Evolutionary conservation across 768 basidiomycete species (phyloP).

Genomic region (Neoboletus brunneissimus): DNA sequence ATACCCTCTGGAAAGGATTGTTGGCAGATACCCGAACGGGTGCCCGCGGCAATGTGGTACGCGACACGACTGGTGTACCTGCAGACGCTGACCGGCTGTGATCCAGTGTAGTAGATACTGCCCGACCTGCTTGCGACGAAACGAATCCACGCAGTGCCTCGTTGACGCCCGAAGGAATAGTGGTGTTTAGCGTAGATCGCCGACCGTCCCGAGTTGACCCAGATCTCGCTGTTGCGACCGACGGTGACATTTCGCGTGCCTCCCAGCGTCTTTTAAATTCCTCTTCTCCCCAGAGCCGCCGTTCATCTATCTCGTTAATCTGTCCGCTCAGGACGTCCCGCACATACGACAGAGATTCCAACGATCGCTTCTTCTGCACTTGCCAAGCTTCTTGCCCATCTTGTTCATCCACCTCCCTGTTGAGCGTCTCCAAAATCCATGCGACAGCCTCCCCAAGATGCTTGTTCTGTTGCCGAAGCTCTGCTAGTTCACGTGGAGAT

Average conservation of each 20-base stretch:
- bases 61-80: slow-evolving; percentile 6
- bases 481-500: slow-evolving; percentile 60
- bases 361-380: slow-evolving; percentile 53
- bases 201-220: slow-evolving; percentile 17
- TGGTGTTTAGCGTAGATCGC: slow-evolving; percentile 9
- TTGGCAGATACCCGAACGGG: slow-evolving; percentile 28
- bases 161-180: slow-evolving; percentile 18
- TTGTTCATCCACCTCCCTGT: slow-evolving; percentile 47
- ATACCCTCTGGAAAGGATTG: slow-evolving; percentile 30
- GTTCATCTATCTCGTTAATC: slow-evolving; percentile 57
- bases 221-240: slow-evolving; percentile 21
- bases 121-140: slow-evolving; percentile 14
- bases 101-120: slow-evolving; percentile 2
- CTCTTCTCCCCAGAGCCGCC: slow-evolving; percentile 58
- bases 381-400: slow-evolving; percentile 40
- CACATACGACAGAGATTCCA: slow-evolving; percentile 76
- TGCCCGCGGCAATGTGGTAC: slow-evolving; percentile 16
- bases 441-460: slow-evolving; percentile 65
- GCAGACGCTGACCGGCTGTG: slow-evolving; percentile 20
- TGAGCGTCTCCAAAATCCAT: slow-evolving; percentile 71
- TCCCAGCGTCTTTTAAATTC: slow-evolving; percentile 41
- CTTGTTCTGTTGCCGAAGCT: slow-evolving; percentile 55
- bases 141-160: slow-evolving; percentile 22
- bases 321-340: slow-evolving; percentile 66
- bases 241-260: slow-evolving; percentile 23